Conservation (phyloP, 176 grass and related monocot genomes). For the Avena atlantica region DNA sequence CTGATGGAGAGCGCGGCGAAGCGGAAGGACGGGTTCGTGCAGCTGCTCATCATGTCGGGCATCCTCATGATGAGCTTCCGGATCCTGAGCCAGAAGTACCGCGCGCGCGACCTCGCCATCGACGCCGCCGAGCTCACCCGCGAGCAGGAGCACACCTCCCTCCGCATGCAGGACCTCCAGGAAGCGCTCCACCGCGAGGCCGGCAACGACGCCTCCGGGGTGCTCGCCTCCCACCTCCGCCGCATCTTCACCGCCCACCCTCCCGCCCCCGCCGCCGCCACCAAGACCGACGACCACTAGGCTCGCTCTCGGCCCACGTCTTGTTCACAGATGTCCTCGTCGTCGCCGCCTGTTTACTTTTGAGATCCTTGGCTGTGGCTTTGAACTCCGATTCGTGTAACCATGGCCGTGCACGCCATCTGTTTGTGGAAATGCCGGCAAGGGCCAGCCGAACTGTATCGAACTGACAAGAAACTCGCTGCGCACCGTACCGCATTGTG, state of each 20-base stretch:
- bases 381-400: rapidly evolving
- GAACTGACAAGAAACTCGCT: background rate
- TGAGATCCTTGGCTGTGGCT: background rate
- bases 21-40: slow-evolving; percentile 82
- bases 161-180: slow-evolving; percentile 66
- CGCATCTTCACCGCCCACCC: slow-evolving; percentile 70
- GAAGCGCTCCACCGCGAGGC: slow-evolving; percentile 70
- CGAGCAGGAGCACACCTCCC: slow-evolving; percentile 58
- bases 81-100: slow-evolving; percentile 87
- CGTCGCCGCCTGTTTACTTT: background rate
- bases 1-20: slow-evolving; percentile 73
- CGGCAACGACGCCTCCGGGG: slow-evolving; percentile 60
- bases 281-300: slow-evolving; percentile 26
- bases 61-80: slow-evolving; percentile 87
- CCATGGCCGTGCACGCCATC: background rate
- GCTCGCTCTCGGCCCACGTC: background rate
- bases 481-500: background rate
- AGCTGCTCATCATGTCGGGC: slow-evolving; percentile 81
- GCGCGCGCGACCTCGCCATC: slow-evolving; percentile 65
- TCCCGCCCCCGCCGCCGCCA: background rate
- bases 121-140: slow-evolving; percentile 71
- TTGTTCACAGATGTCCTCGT: background rate
- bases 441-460: background rate
- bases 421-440: slow-evolving; percentile 58
- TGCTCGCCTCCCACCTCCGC: slow-evolving; percentile 70